phyloP scores from a whole-genome alignment of 345 rosid genomes.

The Gossypium sturtianum region DNA sequence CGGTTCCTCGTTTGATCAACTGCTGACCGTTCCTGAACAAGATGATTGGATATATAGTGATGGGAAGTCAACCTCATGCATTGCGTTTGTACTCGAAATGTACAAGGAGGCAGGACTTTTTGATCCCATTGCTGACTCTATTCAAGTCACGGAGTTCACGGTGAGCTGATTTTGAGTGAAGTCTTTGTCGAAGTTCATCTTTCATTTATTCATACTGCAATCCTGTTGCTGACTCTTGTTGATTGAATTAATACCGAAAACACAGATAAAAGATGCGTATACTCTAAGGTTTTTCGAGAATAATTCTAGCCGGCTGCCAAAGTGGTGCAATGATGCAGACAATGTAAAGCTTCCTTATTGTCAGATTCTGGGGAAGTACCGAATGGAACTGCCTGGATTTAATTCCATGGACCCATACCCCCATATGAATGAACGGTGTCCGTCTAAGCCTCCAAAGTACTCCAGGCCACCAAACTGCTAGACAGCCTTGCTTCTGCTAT shows the following conservation, averaged over 20 bases:
- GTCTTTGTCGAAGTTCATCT: neutral
- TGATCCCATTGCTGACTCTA: constrained; percentile 48
- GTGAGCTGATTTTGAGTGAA: constrained; percentile 1
- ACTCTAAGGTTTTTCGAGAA: constrained; percentile 24
- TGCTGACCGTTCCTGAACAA: constrained; percentile 91
- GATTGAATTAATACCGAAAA: constrained; percentile 9
- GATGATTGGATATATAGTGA: constrained; percentile 91
- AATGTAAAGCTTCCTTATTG: constrained; percentile 75
- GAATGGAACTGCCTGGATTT: constrained; percentile 92
- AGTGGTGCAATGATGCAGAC: constrained; percentile 91
- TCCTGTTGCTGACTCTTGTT: neutral
- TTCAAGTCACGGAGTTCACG: constrained; percentile 97
- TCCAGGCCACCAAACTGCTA: constrained; percentile 58
- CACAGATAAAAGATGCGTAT: constrained; percentile 90
- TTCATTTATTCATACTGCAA: neutral
- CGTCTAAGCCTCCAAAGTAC: constrained; percentile 85
- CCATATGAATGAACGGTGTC: constrained; percentile 61
- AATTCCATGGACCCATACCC: constrained; percentile 83
- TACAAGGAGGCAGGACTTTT: constrained; percentile 96
- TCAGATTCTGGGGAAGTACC: constrained; percentile 82
- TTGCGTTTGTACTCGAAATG: constrained; percentile 88
- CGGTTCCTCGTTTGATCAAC: constrained; percentile 76
- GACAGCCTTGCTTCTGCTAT: constrained; percentile 14
- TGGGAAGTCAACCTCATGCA: constrained; percentile 90
- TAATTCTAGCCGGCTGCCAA: constrained; percentile 74